Conservation (phyloP, 164 flowering plant species). For the Umbellularia californica region DNA sequence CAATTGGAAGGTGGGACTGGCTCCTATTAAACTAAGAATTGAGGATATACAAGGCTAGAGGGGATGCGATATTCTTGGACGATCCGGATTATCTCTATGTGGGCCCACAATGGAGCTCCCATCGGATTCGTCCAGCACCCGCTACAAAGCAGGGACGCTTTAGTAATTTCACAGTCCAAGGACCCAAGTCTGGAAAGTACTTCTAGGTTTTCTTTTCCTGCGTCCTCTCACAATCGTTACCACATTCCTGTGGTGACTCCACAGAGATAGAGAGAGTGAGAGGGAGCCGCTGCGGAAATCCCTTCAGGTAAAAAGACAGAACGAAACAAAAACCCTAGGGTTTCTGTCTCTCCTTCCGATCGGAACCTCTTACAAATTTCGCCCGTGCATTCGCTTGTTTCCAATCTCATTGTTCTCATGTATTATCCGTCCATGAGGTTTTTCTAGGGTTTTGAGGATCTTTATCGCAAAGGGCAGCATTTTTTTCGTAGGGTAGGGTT, state of each 20-base stretch:
- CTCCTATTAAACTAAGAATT: no score
- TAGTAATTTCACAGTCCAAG: constrained; percentile 1
- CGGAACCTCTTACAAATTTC: not conserved
- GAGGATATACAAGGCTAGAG: no score
- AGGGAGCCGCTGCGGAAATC: not conserved
- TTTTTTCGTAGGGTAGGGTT: no score
- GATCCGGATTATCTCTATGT: no score
- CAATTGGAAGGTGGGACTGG: no score
- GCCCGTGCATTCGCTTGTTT: not conserved
- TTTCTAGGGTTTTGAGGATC: not conserved
- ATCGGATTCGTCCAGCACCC: no score
- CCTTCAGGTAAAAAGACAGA: not conserved
- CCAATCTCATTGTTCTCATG: not conserved
- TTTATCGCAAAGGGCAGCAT: no score
- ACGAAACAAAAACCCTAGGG: not conserved
- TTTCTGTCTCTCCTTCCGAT: not conserved
- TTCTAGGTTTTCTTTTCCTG: not conserved
- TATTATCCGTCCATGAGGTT: not conserved
- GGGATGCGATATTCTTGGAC: no score
- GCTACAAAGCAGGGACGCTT: not conserved
- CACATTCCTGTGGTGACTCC: not conserved
- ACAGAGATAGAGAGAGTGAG: not conserved
- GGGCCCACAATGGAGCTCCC: no score
- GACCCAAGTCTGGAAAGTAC: not conserved
- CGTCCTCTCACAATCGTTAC: not conserved